phyloP scores from a whole-genome alignment of 2,329 filamentous ascomycete species.

The Fusarium globosum region DNA sequence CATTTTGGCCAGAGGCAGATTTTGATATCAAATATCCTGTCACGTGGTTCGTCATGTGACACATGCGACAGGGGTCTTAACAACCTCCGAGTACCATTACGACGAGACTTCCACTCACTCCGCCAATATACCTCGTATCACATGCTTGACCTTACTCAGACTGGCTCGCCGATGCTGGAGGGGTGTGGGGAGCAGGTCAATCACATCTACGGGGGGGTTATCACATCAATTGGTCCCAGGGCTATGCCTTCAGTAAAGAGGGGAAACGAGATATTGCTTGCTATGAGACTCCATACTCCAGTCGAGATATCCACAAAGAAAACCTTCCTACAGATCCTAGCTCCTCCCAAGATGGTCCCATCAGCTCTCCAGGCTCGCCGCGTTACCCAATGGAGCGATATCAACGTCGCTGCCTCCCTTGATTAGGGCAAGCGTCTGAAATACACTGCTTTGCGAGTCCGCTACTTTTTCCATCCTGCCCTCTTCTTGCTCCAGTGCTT shows the following conservation, averaged over 20 bases:
- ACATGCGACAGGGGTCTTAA: conserved; percentile 13
- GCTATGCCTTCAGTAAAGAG: conserved; percentile 23
- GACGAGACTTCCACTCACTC: conserved; percentile 18
- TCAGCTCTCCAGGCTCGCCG: conserved; percentile 28
- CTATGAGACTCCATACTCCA: conserved; percentile 44
- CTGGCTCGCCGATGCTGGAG: conserved; percentile 24
- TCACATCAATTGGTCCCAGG: conserved; percentile 38
- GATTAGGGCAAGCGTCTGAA: conserved; percentile 49
- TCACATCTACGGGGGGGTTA: conserved; percentile 45
- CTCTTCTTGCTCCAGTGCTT: conserved; percentile 32
- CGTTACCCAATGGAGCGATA: conserved; percentile 48
- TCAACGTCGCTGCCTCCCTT: conserved; percentile 44
- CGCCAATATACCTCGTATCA: conserved; percentile 34
- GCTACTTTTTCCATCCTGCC: conserved; percentile 28
- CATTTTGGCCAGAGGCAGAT: background rate
- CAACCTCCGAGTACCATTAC: conserved; percentile 31
- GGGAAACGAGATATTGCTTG: conserved; percentile 40
- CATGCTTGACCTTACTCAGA: conserved; percentile 33
- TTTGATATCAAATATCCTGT: background rate
- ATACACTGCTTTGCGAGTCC: conserved; percentile 38
- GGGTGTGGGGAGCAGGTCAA: conserved; percentile 33
- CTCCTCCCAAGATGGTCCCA: conserved; percentile 36
- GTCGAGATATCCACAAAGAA: conserved; percentile 38
- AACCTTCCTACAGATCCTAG: conserved; percentile 33
- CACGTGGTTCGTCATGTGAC: conserved; percentile 39